phyloP scores from a whole-genome alignment of 129 eudicot genomes.

The Ambrosia artemisiifolia region DNA sequence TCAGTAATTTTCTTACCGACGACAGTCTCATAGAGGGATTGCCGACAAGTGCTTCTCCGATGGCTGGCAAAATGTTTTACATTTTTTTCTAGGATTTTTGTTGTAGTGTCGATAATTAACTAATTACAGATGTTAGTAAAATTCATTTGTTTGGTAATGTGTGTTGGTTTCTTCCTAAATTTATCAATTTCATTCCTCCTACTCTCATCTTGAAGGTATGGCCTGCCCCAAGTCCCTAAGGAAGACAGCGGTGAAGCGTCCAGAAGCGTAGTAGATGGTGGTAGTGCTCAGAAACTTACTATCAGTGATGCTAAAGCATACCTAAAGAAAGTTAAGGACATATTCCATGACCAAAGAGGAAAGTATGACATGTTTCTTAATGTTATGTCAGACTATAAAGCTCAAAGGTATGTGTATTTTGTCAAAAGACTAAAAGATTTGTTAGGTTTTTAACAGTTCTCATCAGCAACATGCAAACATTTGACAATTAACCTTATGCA shows the following conservation, averaged over 20 bases:
- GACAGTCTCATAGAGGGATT: too few relatives aligned
- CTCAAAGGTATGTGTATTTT: slow-evolving; percentile 59
- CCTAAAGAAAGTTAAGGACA: slow-evolving; percentile 86
- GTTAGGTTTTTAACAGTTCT: not conserved
- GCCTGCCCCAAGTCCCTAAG: slow-evolving; percentile 46
- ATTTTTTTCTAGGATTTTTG: too few relatives aligned
- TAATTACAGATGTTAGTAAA: too few relatives aligned
- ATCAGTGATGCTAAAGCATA: slow-evolving; percentile 77
- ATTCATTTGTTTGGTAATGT: too few relatives aligned
- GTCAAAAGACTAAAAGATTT: slow-evolving; percentile 48
- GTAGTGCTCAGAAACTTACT: slow-evolving; percentile 64
- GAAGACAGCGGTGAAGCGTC: too few relatives aligned
- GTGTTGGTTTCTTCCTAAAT: too few relatives aligned
- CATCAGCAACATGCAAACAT: slow-evolving; percentile 3
- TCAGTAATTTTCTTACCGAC: too few relatives aligned
- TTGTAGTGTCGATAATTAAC: too few relatives aligned
- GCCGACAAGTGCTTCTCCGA: too few relatives aligned
- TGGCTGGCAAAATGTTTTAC: too few relatives aligned
- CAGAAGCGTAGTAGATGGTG: slow-evolving; percentile 32
- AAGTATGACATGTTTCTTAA: slow-evolving; percentile 82
- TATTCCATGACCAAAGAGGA: slow-evolving; percentile 80
- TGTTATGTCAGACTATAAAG: slow-evolving; percentile 89
- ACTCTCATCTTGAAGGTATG: slow-evolving; percentile 42
- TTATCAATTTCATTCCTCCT: too few relatives aligned
- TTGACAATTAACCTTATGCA: slow-evolving; percentile 31